phyloP scores from a whole-genome alignment of 345 rosid genomes.

The Heritiera fomes region DNA sequence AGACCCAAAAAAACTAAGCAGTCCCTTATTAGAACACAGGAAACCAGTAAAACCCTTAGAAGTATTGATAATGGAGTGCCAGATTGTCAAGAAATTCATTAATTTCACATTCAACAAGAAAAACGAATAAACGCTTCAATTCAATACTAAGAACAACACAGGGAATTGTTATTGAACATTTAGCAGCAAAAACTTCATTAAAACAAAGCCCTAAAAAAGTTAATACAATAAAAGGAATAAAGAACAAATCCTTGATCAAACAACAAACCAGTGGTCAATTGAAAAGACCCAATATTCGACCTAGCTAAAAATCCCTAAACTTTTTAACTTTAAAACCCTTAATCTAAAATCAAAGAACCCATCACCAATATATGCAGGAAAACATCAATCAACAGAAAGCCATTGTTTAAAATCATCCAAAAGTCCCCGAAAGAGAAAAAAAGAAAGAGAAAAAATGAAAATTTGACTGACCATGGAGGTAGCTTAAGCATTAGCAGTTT shows the following conservation, averaged over 20 bases:
- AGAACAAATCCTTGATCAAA: background rate
- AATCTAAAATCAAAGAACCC: background rate
- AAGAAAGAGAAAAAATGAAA: background rate
- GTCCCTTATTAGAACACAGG: background rate
- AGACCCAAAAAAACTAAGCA: background rate
- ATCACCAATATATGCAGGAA: background rate
- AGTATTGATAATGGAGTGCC: background rate
- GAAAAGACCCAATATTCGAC: background rate
- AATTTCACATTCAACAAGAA: background rate
- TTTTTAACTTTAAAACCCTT: background rate
- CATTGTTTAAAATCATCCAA: background rate
- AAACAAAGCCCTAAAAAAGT: background rate
- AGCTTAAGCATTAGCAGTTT: constrained; percentile 74
- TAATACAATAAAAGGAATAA: background rate
- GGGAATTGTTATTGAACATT: background rate
- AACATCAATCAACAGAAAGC: constrained; percentile 6
- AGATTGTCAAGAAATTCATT: background rate
- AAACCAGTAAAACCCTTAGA: background rate
- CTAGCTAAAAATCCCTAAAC: constrained; percentile 7
- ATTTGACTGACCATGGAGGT: constrained; percentile 32
- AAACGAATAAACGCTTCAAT: background rate
- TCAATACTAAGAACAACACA: background rate
- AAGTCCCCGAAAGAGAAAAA: background rate
- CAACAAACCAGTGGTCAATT: background rate
- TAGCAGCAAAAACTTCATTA: background rate